A percentile compares a stretch with the other conserved stretches of the same genome.
These are phyloP conservation scores for Pseudogymnoascus sp. DNA, from an alignment of 2,329 filamentous ascomycete genomes.

Conservation along the genomic window DNA sequence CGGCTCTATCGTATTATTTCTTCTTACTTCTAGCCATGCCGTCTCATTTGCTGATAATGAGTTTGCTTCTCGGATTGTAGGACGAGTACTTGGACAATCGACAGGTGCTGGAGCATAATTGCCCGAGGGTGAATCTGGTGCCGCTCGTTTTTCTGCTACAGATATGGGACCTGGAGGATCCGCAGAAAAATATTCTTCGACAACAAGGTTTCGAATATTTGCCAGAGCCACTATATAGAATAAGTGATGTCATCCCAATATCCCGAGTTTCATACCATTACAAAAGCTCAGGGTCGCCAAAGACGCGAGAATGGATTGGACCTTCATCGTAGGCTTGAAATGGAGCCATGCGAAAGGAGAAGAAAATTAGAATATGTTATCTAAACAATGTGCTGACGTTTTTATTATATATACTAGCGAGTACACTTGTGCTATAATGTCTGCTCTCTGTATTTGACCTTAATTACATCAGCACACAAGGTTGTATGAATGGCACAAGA, in stretches of 20 bases:
- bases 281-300: neutral
- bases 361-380: neutral
- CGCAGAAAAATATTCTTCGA: neutral
- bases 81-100: slow-evolving; percentile 62
- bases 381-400: neutral
- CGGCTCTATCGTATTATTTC: slow-evolving; percentile 64
- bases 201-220: neutral
- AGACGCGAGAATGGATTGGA: neutral
- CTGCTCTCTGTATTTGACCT: neutral
- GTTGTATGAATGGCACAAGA: neutral
- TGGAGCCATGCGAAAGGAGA: neutral
- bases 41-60: slow-evolving; percentile 63
- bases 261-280: neutral
- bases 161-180: neutral
- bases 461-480: neutral
- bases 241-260: neutral
- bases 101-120: slow-evolving; percentile 61
- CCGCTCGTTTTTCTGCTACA: neutral
- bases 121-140: neutral
- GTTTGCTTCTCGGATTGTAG: slow-evolving; percentile 58
- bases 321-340: neutral
- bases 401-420: neutral
- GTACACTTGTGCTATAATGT: neutral
- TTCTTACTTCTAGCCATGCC: slow-evolving; percentile 64
- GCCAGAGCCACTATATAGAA: neutral